Base-by-base conservation (phyloP, 345 rosid genomes). In the Eucalyptus regnans region DNA sequence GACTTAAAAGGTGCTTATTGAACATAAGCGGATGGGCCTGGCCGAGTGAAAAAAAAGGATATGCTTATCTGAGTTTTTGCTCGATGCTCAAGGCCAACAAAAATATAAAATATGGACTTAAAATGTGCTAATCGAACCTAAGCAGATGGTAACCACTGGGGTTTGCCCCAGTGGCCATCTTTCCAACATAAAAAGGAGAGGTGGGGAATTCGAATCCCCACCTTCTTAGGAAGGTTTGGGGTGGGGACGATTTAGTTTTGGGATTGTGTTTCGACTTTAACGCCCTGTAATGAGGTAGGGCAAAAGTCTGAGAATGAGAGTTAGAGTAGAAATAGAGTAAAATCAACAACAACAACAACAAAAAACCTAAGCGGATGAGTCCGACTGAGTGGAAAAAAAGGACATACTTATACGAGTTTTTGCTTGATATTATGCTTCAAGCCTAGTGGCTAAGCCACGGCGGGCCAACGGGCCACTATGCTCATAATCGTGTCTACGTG, bases 151-250 rank as follows among this genome's bases (percentile, higher is more conserved):
- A 41, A 41, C 41, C 1, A 41, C 41, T 41, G 5, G 41, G 41
- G 41, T 41, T 41, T 41, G 41, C 41, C 41, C 41, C 5, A 41
- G 0, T 41, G 41, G 41, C 41, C 5, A 41, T 1, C 1, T 41
- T 41, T 41, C 41, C 41, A 41, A 41, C 5, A 41, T 41, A 41
- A 1, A 41, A 41, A 5, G 41, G 41, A 1, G 41, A 41, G 5
- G 41, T 41, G 41, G 5, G 1, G 1, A 1, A 1, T 41, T 41
- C 41, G 1, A 41, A 41, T 41, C 41, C 1, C 5, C 41, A 41
- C 1, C 5, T 41, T 41, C 5, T 41, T 5, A 41, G 1, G 41
- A 4, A 4, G 41, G 41, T 4, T 41, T 41, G 41, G 1, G 41
- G 41, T 41, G 5, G 41, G 5, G 41, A 41, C 1, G 41, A 41